Percentiles rank a stretch among this genome's conserved stretches.
These are phyloP conservation scores for Trichophyton simii DNA, from an alignment of 2,329 filamentous ascomycete genomes.

Conservation along the genomic window DNA sequence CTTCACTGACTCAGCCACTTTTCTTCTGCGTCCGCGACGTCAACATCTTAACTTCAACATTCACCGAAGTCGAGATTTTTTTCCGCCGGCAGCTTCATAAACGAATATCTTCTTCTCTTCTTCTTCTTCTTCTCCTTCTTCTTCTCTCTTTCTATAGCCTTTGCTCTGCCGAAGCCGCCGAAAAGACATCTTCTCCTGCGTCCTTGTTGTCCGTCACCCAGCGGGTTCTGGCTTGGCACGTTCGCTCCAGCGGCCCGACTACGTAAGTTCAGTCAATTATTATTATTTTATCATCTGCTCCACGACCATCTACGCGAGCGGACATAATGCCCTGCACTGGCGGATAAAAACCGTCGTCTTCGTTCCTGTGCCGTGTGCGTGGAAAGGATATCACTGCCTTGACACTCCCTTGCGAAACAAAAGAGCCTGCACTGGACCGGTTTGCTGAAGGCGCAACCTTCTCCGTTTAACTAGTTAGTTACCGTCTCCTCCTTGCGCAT, in stretches of 20 bases:
- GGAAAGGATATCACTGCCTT: neutral
- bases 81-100: no score
- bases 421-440: neutral
- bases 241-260: conserved; percentile 1
- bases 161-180: neutral
- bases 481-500: neutral
- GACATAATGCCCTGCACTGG: neutral
- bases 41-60: neutral
- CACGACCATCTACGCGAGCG: neutral
- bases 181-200: neutral
- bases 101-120: no score
- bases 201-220: neutral
- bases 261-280: neutral
- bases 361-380: neutral
- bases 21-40: neutral
- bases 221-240: neutral
- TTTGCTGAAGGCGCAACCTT: neutral
- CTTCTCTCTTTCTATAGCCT: neutral
- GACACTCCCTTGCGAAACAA: neutral
- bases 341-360: no score
- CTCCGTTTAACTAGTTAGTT: no score
- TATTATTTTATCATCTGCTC: neutral
- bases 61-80: neutral
- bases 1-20: neutral
- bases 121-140: neutral